Percentiles rank a stretch among this genome's conserved stretches.
Evolutionary conservation across 495 filamentous ascomycete genomes (phyloP).

Genomic region (Penicillium soppii): DNA sequence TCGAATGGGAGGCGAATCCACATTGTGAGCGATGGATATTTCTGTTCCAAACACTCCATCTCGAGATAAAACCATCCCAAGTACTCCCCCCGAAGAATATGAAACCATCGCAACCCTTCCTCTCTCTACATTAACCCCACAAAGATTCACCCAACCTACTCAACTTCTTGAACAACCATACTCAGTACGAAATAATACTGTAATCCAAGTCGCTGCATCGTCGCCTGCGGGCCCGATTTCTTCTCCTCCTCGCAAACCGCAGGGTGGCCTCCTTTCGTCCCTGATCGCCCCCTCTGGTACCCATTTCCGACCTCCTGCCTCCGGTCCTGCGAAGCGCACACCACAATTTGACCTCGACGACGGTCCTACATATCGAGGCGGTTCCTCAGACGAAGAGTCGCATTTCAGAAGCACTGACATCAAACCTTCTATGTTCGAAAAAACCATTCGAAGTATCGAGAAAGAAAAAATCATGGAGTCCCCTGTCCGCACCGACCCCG

Average conservation of each 20-base stretch:
- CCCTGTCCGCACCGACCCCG: slow-evolving; percentile 24
- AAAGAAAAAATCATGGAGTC: slow-evolving; percentile 42
- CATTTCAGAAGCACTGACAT: slow-evolving; percentile 60
- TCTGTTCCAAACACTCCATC: slow-evolving; percentile 47
- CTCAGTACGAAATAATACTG: slow-evolving; percentile 35
- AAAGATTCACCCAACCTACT: slow-evolving; percentile 66
- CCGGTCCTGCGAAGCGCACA: slow-evolving; percentile 34
- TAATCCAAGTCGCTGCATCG: slow-evolving; percentile 82
- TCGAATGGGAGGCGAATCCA: slow-evolving; percentile 7
- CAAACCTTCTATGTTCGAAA: slow-evolving; percentile 63
- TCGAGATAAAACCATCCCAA: slow-evolving; percentile 44
- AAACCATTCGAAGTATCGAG: slow-evolving; percentile 34
- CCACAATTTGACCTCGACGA: slow-evolving; percentile 53
- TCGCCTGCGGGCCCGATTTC: slow-evolving; percentile 61
- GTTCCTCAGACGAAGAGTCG: slow-evolving; percentile 57
- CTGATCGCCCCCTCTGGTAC: slow-evolving; percentile 80
- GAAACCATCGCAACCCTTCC: slow-evolving; percentile 63
- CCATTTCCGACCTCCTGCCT: slow-evolving; percentile 57
- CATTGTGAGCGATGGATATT: slow-evolving; percentile 34
- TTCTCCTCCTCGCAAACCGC: slow-evolving; percentile 41
- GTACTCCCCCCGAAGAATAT: slow-evolving; percentile 44
- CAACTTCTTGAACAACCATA: slow-evolving; percentile 56
- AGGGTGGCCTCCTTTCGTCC: slow-evolving; percentile 49
- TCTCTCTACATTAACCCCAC: slow-evolving; percentile 36
- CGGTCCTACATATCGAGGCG: slow-evolving; percentile 55